Base-by-base conservation (phyloP, 1,284 basidiomycete species). In the Grifola frondosa region DNA sequence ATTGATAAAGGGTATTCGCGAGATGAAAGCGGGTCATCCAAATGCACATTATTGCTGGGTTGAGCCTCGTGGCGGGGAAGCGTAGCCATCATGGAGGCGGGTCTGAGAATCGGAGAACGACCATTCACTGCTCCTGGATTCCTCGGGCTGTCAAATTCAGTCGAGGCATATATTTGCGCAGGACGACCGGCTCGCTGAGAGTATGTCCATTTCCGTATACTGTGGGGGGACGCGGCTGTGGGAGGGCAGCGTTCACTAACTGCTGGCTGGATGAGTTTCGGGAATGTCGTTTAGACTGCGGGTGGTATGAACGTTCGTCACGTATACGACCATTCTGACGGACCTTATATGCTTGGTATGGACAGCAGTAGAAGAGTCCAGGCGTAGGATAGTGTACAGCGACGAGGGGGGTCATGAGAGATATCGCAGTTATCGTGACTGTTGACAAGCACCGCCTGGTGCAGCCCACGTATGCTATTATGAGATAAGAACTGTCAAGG, bases 321-420 rank as follows among this genome's bases (percentile, higher is more conserved):
- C 25, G 40, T 15, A 41, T 29, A 44, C 8, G 37, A 16, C 13
- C 10, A 25, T 33, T 29, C 11, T 30, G 30, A 61, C 73, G 49
- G 42, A 83, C 84, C 69, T 69, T 81, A 69, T 88, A 88, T 4
- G 85, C 80, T 63, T 83, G 82, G 69, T 88, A 88, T 12, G 84
- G 83, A 13, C 88, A n/a, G n/a, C n/a, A n/a, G n/a, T n/a, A n/a
- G n/a, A n/a, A n/a, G n/a, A 47, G 35, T 49, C 52, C 59, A 60
- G 59, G 43, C 42, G 36, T 29, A 22, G 13, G 13, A 31, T 17
- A n/a, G n/a, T n/a, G n/a, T n/a, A n/a, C n/a, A n/a, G n/a, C n/a
- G n/a, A n/a, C n/a, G n/a, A n/a, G n/a, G n/a, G n/a, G n/a, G n/a
- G n/a, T n/a, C n/a, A n/a, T n/a, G n/a, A n/a, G n/a, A n/a, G n/a